Percentiles rank a stretch among this genome's conserved stretches.
These are phyloP conservation scores for Vitis amurensis DNA, from an alignment of 164 flowering plant species.

Conservation along the genomic window DNA sequence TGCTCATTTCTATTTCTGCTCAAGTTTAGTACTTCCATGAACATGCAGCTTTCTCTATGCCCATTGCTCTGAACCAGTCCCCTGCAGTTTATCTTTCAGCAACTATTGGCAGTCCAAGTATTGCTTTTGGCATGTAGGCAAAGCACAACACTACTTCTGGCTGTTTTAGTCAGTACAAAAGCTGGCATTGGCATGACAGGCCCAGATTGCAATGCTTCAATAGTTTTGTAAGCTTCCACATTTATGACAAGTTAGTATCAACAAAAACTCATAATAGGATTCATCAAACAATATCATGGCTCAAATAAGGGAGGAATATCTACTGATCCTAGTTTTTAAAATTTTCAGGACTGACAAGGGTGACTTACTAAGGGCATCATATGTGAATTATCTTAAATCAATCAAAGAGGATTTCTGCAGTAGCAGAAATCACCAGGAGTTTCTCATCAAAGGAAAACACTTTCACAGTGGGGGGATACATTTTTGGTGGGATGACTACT, in stretches of 20 bases:
- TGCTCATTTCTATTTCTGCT: slow-evolving; percentile 6
- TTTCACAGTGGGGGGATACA: slow-evolving; percentile 10
- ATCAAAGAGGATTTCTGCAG: slow-evolving; percentile 11
- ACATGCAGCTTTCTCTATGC: not conserved
- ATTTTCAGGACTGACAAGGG: slow-evolving; percentile 11
- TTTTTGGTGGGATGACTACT: slow-evolving; percentile 6
- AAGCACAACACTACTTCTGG: not conserved
- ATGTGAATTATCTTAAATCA: not conserved
- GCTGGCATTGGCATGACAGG: slow-evolving; percentile 9
- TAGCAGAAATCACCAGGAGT: slow-evolving; percentile 3
- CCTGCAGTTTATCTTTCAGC: slow-evolving; percentile 11
- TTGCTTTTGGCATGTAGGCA: slow-evolving; percentile 9
- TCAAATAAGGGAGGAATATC: not conserved
- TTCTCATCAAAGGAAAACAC: slow-evolving; percentile 10
- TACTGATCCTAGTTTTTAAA: too few species aligned
- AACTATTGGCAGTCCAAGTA: not conserved
- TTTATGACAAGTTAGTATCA: not conserved
- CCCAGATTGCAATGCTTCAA: slow-evolving; percentile 4
- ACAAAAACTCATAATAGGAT: not conserved
- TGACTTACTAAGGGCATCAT: slow-evolving; percentile 6
- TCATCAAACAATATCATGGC: too few species aligned
- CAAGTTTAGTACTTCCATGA: not conserved
- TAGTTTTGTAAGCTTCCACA: slow-evolving; percentile 11
- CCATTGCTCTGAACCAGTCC: slow-evolving; percentile 6
- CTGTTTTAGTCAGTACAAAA: not conserved